Percentiles rank a stretch among this genome's conserved stretches.
These are phyloP conservation scores for Graphilbum ipis-grandicollis DNA, from an alignment of 2,329 filamentous ascomycete genomes.

Conservation along the genomic window DNA sequence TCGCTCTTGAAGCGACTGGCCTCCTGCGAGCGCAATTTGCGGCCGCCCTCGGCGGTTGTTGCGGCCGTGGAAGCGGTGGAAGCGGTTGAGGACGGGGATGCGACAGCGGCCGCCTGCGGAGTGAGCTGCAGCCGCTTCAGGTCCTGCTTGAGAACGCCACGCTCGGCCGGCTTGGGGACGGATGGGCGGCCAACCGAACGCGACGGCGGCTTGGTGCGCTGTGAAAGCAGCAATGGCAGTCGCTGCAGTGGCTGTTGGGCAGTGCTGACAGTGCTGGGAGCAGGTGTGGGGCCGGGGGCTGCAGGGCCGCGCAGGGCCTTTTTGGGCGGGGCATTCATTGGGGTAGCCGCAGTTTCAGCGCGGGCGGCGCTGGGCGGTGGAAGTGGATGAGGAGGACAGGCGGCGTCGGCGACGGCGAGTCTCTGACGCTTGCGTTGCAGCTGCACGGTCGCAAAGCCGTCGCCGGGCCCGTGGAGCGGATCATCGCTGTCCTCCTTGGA, in stretches of 20 bases:
- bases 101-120: conserved; percentile 18
- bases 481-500: background rate
- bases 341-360: background rate
- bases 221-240: no score
- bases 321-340: background rate
- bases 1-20: conserved; percentile 80
- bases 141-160: conserved; percentile 44
- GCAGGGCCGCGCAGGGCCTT: background rate
- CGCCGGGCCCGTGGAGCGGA: background rate
- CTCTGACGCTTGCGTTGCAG: conserved; percentile 28
- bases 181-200: no score
- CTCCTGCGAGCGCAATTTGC: conserved; percentile 73
- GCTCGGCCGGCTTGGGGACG: no score
- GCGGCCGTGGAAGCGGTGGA: background rate
- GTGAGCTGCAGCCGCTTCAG: conserved; percentile 36
- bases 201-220: no score
- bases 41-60: conserved; percentile 38
- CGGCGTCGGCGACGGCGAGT: conserved; percentile 20
- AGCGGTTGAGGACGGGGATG: conserved; percentile 2
- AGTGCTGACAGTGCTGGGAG: conserved; percentile 1
- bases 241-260: conserved; percentile 2
- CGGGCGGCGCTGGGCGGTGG: background rate
- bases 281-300: no score
- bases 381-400: background rate
- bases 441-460: conserved; percentile 11